Evolutionary conservation across 768 basidiomycete species (phyloP).

Genomic region (Suillus sp.): DNA sequence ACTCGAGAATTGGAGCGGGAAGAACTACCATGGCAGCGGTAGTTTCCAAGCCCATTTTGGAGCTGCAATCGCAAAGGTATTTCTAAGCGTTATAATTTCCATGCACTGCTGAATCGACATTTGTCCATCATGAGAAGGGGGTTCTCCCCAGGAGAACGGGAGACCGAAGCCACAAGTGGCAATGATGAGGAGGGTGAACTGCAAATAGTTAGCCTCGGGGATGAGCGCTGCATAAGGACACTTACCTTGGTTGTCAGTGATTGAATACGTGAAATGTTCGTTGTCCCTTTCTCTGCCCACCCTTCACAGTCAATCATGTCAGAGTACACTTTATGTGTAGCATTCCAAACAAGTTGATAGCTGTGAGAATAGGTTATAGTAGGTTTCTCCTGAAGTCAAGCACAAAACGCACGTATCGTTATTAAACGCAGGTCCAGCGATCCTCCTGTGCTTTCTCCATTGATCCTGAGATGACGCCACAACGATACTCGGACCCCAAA

Average conservation of each 20-base stretch:
- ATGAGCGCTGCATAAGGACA: neutral
- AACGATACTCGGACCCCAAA: constrained; percentile 24
- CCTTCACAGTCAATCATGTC: constrained; percentile 23
- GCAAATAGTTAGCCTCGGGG: neutral
- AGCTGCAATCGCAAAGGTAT: constrained; percentile 21
- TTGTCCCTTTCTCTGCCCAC: constrained; percentile 20
- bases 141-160: constrained; percentile 24
- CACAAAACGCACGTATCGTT: constrained; percentile 24
- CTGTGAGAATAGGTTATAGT: constrained; percentile 11
- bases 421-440: constrained; percentile 26
- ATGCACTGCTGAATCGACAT: constrained; percentile 26
- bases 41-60: constrained; percentile 28
- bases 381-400: neutral
- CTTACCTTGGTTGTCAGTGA: constrained; percentile 24
- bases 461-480: constrained; percentile 11
- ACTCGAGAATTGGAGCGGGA: neutral
- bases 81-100: constrained; percentile 17
- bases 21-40: constrained; percentile 22
- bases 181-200: constrained; percentile 27
- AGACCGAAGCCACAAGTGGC: constrained; percentile 28
- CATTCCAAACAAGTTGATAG: constrained; percentile 26
- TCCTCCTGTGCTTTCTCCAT: constrained; percentile 27
- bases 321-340: constrained; percentile 20
- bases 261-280: constrained; percentile 20
- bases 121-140: constrained; percentile 20